A percentile compares a stretch with the other conserved stretches of the same genome.
phyloP scores from a whole-genome alignment of 257 asterid species.

The Leonotis leonurus region DNA sequence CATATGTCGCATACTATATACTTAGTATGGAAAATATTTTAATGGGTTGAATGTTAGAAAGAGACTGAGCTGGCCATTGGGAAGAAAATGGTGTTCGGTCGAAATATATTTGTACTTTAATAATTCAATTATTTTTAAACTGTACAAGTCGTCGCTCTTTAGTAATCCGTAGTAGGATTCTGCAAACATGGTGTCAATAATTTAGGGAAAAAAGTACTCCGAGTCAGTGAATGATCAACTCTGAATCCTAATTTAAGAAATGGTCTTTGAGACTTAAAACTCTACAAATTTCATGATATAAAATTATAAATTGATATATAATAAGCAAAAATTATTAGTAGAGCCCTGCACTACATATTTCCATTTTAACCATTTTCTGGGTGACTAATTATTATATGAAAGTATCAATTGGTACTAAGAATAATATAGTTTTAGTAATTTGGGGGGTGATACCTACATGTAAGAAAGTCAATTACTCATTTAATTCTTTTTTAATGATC shows the following conservation, averaged over 20 bases:
- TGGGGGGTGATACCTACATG: not conserved
- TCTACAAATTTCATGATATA: too few relatives aligned
- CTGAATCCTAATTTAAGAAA: constrained; percentile 2
- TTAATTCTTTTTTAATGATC: too few relatives aligned
- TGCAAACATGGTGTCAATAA: constrained; percentile 21
- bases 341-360: not conserved
- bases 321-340: constrained; percentile 15
- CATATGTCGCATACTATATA: too few relatives aligned
- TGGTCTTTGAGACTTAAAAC: not conserved
- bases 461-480: not conserved
- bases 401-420: not conserved
- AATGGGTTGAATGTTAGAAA: constrained; percentile 11
- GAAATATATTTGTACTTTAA: not conserved
- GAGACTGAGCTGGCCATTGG: constrained; percentile 19
- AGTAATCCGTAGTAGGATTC: not conserved
- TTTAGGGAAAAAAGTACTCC: constrained; percentile 4
- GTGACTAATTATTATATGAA: not conserved
- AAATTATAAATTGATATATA: not conserved
- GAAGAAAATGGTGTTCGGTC: not conserved
- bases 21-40: too few relatives aligned
- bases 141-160: not conserved
- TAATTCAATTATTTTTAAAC: constrained; percentile 5
- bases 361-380: not conserved
- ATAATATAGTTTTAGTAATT: not conserved
- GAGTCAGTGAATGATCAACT: constrained; percentile 1